Percentiles rank a stretch among this genome's conserved stretches.
These are phyloP conservation scores for Talaromyces sp. DNA, from an alignment of 2,329 filamentous ascomycete species.

Conservation along the genomic window DNA sequence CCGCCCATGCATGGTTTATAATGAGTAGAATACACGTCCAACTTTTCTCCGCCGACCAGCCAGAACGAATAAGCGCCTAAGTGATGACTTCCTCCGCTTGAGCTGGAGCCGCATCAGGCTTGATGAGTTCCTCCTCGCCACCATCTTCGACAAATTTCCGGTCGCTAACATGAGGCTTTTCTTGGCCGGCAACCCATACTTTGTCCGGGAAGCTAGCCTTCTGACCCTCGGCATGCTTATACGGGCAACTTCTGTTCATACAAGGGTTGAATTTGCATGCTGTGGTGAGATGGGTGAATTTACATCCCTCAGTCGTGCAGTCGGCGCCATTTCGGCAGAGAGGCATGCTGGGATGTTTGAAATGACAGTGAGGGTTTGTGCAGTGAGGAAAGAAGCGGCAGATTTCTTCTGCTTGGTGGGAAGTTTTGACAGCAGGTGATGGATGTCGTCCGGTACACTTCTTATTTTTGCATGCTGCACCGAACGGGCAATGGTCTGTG, in stretches of 20 bases:
- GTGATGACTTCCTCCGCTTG: conserved; percentile 33
- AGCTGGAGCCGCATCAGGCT: conserved; percentile 50
- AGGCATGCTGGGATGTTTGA: conserved; percentile 82
- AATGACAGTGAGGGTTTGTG: conserved; percentile 80
- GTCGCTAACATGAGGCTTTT: conserved; percentile 73
- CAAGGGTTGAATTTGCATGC: conserved; percentile 91
- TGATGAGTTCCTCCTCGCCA: conserved; percentile 65
- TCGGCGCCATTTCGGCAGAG: conserved; percentile 87
- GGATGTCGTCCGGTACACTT: conserved; percentile 92
- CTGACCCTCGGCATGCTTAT: conserved; percentile 89
- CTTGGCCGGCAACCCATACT: conserved; percentile 71
- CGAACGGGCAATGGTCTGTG: conserved; percentile 75
- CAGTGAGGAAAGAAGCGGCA: conserved; percentile 92
- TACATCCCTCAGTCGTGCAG: conserved; percentile 76
- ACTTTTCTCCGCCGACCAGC: background rate
- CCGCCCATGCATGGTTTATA: conserved; percentile 15
- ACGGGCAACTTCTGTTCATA: conserved; percentile 80
- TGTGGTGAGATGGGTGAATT: conserved; percentile 80
- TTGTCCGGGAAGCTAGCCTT: conserved; percentile 80
- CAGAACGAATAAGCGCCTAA: conserved; percentile 19
- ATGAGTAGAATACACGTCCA: conserved; percentile 16
- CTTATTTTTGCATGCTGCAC: conserved; percentile 88
- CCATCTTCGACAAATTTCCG: conserved; percentile 72
- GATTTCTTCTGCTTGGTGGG: conserved; percentile 77
- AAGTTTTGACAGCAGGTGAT: conserved; percentile 74